Conservation (phyloP, 192 early-diverging fungal species). For the Coemansia sp. region DNA sequence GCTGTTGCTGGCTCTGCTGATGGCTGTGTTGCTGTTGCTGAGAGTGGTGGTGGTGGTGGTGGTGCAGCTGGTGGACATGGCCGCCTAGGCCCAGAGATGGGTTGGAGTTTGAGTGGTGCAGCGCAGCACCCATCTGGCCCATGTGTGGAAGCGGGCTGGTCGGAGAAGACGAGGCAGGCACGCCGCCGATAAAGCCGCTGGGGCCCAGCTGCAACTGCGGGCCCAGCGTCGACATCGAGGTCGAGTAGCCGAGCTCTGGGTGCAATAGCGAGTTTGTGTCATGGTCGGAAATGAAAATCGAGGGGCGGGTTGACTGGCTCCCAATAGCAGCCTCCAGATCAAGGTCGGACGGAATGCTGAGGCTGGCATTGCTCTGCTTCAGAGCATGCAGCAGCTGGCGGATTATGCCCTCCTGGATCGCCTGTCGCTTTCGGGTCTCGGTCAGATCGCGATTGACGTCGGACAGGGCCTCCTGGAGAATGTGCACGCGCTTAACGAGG, state of each 20-base stretch:
- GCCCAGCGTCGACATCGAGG: slow-evolving; percentile 47
- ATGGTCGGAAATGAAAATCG: slow-evolving; percentile 57
- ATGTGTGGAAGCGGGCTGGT: slow-evolving; percentile 50
- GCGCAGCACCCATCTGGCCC: slow-evolving; percentile 38
- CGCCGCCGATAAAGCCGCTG: slow-evolving; percentile 41
- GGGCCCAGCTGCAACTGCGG: slow-evolving; percentile 48
- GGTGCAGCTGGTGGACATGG: slow-evolving; percentile 7
- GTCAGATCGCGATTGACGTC: slow-evolving; percentile 75
- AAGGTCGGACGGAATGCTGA: slow-evolving; percentile 40
- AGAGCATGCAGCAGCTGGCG: slow-evolving; percentile 64
- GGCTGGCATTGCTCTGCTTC: slow-evolving; percentile 34
- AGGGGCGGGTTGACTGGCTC: slow-evolving; percentile 48
- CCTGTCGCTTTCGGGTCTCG: slow-evolving; percentile 73
- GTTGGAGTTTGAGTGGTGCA: slow-evolving; percentile 50
- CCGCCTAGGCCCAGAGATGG: slow-evolving; percentile 28
- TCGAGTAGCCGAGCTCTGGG: slow-evolving; percentile 48
- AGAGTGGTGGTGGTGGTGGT: slow-evolving; percentile 7
- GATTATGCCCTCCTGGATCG: slow-evolving; percentile 67
- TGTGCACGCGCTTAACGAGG: slow-evolving; percentile 71
- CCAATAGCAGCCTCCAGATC: slow-evolving; percentile 51
- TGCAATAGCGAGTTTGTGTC: slow-evolving; percentile 54
- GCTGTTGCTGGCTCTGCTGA: slow-evolving; percentile 15
- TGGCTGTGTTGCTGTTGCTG: slow-evolving; percentile 20
- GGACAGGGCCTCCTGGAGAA: slow-evolving; percentile 73
- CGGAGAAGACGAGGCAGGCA: slow-evolving; percentile 35